Base-by-base conservation (phyloP, 2,329 filamentous ascomycete species). In the Curvularia hawaiiensis region DNA sequence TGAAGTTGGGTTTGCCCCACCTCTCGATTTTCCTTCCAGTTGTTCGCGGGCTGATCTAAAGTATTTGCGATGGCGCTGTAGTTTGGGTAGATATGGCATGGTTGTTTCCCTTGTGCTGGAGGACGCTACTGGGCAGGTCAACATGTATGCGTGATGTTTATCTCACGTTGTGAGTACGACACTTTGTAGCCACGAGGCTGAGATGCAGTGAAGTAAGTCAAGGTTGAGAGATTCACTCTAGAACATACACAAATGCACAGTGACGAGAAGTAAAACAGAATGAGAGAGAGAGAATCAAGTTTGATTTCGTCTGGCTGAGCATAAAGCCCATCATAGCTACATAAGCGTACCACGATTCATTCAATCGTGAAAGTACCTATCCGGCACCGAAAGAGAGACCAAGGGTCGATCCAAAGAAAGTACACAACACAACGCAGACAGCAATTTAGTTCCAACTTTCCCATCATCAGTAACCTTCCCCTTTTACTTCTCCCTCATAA, bases 401-500 rank as follows among this genome's bases (percentile, higher is more conserved):
- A 52, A 28, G 57, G 56, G 57, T 62, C 57, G 24, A 60, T 56
- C 60, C 45, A 52, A 60, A 12, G 20, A 41, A 49, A 62, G 16
- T n/a, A 8, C 43, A 47, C 22, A 43, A 22, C 10, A 43, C 40
- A 43, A 43, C 22, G 14, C 22, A 43, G 14, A 4, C 40, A 26
- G 16, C 40, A 43, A 43, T 43, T 43, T 43, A 26, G 40, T 43
- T 26, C 22, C 40, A 26, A 26, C 12, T n/a, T 16, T 43, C n/a
- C n/a, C 20, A 18, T 4, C 39, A 40, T 22, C 18, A 3, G 4
- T 12, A 28, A n/a, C 12, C 40, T 28, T 16, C 46, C 52, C 16
- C 30, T 46, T 22, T 49, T 58, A 65, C 51, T 68, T 68, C 58
- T 68, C 64, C 22, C 56, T 44, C 39, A 61, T 46, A 16, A 48